These are phyloP conservation scores for Yamadazyma insecticola DNA, from an alignment of 805 yeast genomes.

Conservation along the genomic window DNA sequence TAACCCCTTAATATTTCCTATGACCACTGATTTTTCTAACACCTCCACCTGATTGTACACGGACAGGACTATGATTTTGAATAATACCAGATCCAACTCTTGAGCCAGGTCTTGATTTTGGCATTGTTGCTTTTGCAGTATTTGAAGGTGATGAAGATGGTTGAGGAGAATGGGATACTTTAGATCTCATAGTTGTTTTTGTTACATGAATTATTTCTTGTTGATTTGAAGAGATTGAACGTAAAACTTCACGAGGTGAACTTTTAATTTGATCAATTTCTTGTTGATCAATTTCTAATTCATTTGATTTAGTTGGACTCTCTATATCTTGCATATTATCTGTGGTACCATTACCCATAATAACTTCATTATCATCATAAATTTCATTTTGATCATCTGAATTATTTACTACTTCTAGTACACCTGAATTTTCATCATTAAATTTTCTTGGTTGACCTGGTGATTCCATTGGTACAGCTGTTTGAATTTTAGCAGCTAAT, in stretches of 20 bases:
- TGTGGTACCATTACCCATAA: too few relatives aligned
- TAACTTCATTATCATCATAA: constrained; percentile 5
- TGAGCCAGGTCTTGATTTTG: constrained; percentile 15
- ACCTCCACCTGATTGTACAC: constrained; percentile 18
- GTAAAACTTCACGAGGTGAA: constrained; percentile 32
- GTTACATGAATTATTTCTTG: constrained; percentile 18
- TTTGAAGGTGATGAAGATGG: constrained; percentile 12
- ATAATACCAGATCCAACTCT: constrained; percentile 16
- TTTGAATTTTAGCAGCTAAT: constrained; percentile 59
- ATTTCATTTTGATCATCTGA: constrained; percentile 31
- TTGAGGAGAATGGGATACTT: constrained; percentile 11
- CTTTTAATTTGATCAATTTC: constrained; percentile 6
- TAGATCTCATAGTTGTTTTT: constrained; percentile 13
- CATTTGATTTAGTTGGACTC: constrained; percentile 6
- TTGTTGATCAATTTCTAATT: constrained; percentile 2
- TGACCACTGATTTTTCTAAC: constrained; percentile 23
- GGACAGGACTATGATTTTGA: constrained; percentile 10
- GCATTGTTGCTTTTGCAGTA: constrained; percentile 18
- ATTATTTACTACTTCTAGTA: constrained; percentile 37
- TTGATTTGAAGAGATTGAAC: constrained; percentile 33
- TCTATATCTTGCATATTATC: constrained; percentile 13
- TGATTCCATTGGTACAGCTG: constrained; percentile 84
- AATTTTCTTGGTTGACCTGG: constrained; percentile 96
- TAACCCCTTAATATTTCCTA: constrained; percentile 10
- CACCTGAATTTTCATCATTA: constrained; percentile 25